phyloP scores from a whole-genome alignment of 2,329 filamentous ascomycete species.

The Fusarium tupiense region DNA sequence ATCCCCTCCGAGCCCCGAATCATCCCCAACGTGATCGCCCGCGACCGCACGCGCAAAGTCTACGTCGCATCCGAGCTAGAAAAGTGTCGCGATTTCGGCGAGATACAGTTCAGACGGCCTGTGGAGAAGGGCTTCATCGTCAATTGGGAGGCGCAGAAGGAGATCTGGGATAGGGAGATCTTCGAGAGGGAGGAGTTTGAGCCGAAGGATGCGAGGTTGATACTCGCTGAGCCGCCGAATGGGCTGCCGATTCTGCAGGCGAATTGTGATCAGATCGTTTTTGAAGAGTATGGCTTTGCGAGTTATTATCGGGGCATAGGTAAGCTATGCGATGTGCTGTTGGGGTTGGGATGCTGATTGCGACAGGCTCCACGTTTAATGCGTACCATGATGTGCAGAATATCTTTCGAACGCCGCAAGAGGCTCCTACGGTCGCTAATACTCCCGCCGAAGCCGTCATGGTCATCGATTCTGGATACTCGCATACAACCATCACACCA shows the following conservation, averaged over 20 bases:
- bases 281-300: slow-evolving; percentile 95
- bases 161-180: slow-evolving; percentile 93
- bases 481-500: slow-evolving; percentile 90
- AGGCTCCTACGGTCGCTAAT: slow-evolving; percentile 52
- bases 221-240: slow-evolving; percentile 89
- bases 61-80: slow-evolving; percentile 84
- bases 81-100: slow-evolving; percentile 86
- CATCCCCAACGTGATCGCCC: slow-evolving; percentile 89
- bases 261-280: slow-evolving; percentile 95
- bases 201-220: slow-evolving; percentile 75
- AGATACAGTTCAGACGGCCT: slow-evolving; percentile 85
- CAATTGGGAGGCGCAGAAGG: slow-evolving; percentile 95
- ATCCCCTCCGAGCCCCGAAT: slow-evolving; percentile 68
- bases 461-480: slow-evolving; percentile 91
- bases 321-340: slow-evolving; percentile 43
- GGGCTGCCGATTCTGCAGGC: slow-evolving; percentile 81
- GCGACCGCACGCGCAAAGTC: slow-evolving; percentile 79
- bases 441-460: slow-evolving; percentile 82
- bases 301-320: slow-evolving; percentile 83
- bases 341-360: background rate
- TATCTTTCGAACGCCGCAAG: slow-evolving; percentile 70
- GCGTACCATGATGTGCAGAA: slow-evolving; percentile 82
- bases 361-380: slow-evolving; percentile 75
- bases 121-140: slow-evolving; percentile 96
- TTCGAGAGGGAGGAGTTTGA: slow-evolving; percentile 79